Conservation (phyloP, 176 grass and related monocot genomes). For the Ensete glaucum region DNA sequence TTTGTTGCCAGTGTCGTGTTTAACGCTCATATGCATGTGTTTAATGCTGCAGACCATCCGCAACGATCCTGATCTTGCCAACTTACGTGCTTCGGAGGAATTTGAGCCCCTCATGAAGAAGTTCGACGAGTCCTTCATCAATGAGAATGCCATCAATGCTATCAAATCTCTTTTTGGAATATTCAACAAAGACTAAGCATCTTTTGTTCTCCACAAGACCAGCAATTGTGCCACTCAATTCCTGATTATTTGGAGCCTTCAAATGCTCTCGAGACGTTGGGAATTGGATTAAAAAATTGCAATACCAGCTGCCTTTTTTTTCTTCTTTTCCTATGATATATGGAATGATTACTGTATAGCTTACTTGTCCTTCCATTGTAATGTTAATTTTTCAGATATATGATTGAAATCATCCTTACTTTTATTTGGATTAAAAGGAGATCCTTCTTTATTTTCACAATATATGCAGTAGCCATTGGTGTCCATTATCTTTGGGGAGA, state of each 20-base stretch:
- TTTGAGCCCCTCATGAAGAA: slow-evolving; percentile 66
- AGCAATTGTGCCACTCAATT: background rate
- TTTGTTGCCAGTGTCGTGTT: background rate
- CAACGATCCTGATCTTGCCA: slow-evolving; percentile 63
- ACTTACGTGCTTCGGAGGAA: slow-evolving; percentile 47
- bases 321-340: background rate
- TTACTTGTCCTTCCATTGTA: too few relatives aligned
- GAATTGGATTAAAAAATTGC: background rate
- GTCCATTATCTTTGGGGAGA: background rate
- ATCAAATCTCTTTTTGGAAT: slow-evolving; percentile 79
- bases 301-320: background rate
- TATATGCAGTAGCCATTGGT: too few relatives aligned
- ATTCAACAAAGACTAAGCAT: slow-evolving; percentile 46
- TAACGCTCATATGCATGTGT: background rate
- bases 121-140: slow-evolving; percentile 91
- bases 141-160: slow-evolving; percentile 88
- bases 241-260: background rate
- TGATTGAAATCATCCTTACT: too few relatives aligned
- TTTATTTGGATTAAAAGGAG: too few relatives aligned
- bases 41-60: slow-evolving; percentile 50
- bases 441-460: too few relatives aligned
- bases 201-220: background rate
- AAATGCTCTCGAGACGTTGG: background rate
- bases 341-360: background rate
- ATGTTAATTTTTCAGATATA: too few relatives aligned